Percentiles rank a stretch among this genome's conserved stretches.
Conservation (phyloP, 2,329 filamentous ascomycete genomes). For the Venturia effusa region DNA sequence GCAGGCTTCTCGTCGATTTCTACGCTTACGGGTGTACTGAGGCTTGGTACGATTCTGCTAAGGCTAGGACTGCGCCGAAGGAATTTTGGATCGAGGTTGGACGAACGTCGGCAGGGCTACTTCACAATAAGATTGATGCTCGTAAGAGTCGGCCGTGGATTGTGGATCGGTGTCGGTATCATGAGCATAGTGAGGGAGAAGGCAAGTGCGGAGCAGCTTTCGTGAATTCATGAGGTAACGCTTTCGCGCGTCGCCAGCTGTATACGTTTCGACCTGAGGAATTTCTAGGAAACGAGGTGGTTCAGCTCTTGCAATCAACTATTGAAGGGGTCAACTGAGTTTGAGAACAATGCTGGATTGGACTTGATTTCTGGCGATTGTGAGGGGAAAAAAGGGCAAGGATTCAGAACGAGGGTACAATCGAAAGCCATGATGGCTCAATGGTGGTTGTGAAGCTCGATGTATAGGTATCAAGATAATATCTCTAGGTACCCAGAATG, state of each 20-base stretch:
- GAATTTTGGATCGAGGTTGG: slow-evolving; percentile 3
- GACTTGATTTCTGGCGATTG: neutral
- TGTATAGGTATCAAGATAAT: too few relatives aligned
- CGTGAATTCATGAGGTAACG: neutral
- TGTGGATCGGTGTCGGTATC: neutral
- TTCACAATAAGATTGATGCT: neutral
- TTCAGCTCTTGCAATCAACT: too few relatives aligned
- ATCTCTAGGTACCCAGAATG: too few relatives aligned
- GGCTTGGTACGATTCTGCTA: neutral
- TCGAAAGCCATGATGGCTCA: neutral
- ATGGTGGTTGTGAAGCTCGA: too few relatives aligned
- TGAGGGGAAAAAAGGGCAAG: neutral
- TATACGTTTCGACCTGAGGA: neutral
- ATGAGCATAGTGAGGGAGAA: neutral
- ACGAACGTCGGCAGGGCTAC: neutral
- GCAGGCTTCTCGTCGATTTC: neutral
- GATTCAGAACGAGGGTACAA: neutral
- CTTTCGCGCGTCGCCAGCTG: neutral
- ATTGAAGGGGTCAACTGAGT: too few relatives aligned
- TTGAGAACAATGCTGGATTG: too few relatives aligned
- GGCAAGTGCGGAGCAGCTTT: neutral
- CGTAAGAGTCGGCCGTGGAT: neutral
- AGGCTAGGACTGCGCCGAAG: neutral
- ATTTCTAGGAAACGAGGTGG: too few relatives aligned
- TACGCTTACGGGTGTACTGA: neutral